phyloP scores from a whole-genome alignment of 805 yeast species.

The Tetrapisispora phaffii region DNA sequence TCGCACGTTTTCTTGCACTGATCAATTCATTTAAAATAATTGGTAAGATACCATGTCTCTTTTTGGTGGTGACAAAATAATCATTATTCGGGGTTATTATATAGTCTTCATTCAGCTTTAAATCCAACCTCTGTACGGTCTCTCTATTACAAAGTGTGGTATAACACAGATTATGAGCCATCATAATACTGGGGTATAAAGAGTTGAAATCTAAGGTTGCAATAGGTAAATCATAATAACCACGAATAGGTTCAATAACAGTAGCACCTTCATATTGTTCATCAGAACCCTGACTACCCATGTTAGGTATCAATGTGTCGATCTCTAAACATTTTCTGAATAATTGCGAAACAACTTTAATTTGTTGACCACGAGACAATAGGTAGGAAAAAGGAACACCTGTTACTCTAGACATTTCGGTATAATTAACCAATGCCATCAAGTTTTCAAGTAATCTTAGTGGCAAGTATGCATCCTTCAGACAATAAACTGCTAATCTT shows the following conservation, averaged over 20 bases:
- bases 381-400: conserved; percentile 94
- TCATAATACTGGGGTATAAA: conserved; percentile 95
- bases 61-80: conserved; percentile 60
- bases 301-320: conserved; percentile 82
- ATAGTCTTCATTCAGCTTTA: conserved; percentile 69
- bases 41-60: conserved; percentile 81
- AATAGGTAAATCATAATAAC: conserved; percentile 93
- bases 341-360: conserved; percentile 90
- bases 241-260: conserved; percentile 92
- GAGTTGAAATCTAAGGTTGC: conserved; percentile 97
- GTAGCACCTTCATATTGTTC: conserved; percentile 98
- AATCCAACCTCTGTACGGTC: conserved; percentile 52
- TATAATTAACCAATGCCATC: conserved; percentile 93
- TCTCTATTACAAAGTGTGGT: conserved; percentile 71
- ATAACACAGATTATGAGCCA: conserved; percentile 96
- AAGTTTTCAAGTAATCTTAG: conserved; percentile 78
- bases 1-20: conserved; percentile 88
- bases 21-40: conserved; percentile 82
- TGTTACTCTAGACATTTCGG: conserved; percentile 99
- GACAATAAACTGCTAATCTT: conserved; percentile 91
- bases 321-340: conserved; percentile 85
- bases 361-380: conserved; percentile 90
- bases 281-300: conserved; percentile 71
- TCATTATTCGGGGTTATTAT: conserved; percentile 87
- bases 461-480: conserved; percentile 92